Base-by-base conservation (phyloP, 768 basidiomycete genomes). In the Xerocomellus intermedius region DNA sequence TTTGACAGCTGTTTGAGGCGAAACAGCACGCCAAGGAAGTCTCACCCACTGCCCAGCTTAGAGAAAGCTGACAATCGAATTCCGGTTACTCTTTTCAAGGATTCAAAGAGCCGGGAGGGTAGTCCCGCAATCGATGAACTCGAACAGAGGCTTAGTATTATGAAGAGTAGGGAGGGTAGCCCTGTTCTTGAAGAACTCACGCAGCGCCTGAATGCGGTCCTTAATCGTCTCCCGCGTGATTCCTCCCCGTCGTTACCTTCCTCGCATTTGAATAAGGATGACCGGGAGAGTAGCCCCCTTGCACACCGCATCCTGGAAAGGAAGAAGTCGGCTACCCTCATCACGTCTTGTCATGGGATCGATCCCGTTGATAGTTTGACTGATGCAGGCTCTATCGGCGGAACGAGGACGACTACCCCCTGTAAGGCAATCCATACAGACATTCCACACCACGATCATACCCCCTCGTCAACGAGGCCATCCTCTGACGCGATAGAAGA, bases 1-100 rank as follows among this genome's bases (percentile, higher is more conserved):
- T 93, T 94, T 61, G 91, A 91, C 56, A 83, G 67, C 37, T 91
- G 88, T 64, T 75, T 91, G 44, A 82, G 79, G 55, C 75, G 83
- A 30, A 81, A 79, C 55, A 68, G 13, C 30, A 81, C 81, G 13
- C 66, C 66, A 32, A 60, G 45, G 47, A 69, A 44, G 61, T 66
- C 75, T 77, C 58, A 75, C 77, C 69, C 77, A 74, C 58, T 60
- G 52, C 55, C 66, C 61, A 49, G 14, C 54, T 50, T 42, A 35
- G 67, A 65, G 24, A 64, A 43, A 54, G 69, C 64, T 26, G 71
- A 73, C 44, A 55, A 52, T 43, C 73, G 68, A 49, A 81, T 80
- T 42, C 70, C 81, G 3, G 79, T 80, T 17, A 79, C 82, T 5
- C 67, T 76, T 56, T 74, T 74, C 54, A 64, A 74, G 33, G 79